Conservation (phyloP, 2,329 filamentous ascomycete species). For the Leptographium lundbergii region DNA sequence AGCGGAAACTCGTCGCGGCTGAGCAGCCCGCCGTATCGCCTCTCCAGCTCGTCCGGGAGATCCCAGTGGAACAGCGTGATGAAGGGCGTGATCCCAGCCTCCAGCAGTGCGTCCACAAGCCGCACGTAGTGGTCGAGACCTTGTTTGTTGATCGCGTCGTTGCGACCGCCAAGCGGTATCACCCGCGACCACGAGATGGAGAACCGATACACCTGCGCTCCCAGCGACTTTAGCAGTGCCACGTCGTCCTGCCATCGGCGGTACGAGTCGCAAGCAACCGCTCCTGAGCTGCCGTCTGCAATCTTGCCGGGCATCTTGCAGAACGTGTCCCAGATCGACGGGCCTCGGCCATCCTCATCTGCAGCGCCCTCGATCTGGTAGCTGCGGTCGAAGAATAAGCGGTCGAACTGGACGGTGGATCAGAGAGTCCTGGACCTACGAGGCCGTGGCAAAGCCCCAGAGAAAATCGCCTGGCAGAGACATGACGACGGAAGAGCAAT, state of each 20-base stretch:
- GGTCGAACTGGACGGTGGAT: not conserved
- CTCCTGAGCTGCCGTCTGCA: conserved; percentile 62
- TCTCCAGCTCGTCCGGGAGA: conserved; percentile 63
- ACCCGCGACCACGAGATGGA: conserved; percentile 77
- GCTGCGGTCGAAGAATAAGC: conserved; percentile 28
- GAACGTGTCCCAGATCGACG: conserved; percentile 87
- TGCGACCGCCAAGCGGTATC: conserved; percentile 72
- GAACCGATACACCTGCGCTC: conserved; percentile 68
- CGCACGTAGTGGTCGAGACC: conserved; percentile 68
- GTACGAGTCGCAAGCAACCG: conserved; percentile 77
- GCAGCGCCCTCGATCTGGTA: conserved; percentile 79
- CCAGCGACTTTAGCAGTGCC: conserved; percentile 58
- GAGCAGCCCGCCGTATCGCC: conserved; percentile 69
- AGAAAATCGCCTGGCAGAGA: conserved; percentile 56
- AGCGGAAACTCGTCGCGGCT: conserved; percentile 72
- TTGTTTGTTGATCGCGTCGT: conserved; percentile 67
- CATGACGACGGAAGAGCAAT: conserved; percentile 21
- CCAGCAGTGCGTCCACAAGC: conserved; percentile 66
- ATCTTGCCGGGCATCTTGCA: conserved; percentile 72
- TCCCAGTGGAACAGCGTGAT: conserved; percentile 87
- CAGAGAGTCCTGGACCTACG: conserved; percentile 31
- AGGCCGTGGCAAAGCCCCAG: conserved; percentile 71
- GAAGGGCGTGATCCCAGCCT: conserved; percentile 65
- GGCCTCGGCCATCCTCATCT: conserved; percentile 62
- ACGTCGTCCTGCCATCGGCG: conserved; percentile 69